These are phyloP conservation scores for Penicillium sp. DNA, from an alignment of 2,329 filamentous ascomycete genomes.

Conservation along the genomic window DNA sequence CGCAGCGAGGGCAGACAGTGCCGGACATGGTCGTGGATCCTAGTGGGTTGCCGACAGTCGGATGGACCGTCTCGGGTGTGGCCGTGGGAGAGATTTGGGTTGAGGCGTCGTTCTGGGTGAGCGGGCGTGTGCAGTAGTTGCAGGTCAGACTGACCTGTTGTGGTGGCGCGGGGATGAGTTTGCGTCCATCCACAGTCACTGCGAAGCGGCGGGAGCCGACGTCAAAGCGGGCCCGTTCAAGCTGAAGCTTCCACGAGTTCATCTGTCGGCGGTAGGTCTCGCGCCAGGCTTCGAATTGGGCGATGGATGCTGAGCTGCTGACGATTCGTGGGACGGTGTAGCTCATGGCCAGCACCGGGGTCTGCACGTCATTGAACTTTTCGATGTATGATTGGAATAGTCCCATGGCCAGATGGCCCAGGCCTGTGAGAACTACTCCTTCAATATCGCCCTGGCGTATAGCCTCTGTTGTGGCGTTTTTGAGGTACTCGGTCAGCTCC, in stretches of 20 bases:
- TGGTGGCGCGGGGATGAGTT: conserved; percentile 47
- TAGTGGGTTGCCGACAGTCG: conserved; percentile 34
- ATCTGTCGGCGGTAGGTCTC: conserved; percentile 57
- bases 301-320: conserved; percentile 48
- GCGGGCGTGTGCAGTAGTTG: conserved; percentile 54
- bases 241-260: conserved; percentile 58
- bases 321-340: conserved; percentile 57
- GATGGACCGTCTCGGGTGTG: conserved; percentile 31
- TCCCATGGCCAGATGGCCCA: conserved; percentile 54
- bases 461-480: conserved; percentile 48
- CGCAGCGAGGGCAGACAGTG: conserved; percentile 57
- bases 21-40: conserved; percentile 40
- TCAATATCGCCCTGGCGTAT: conserved; percentile 55
- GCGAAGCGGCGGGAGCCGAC: conserved; percentile 53
- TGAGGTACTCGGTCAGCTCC: conserved; percentile 50
- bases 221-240: conserved; percentile 56
- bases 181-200: conserved; percentile 47
- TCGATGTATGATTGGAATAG: conserved; percentile 58
- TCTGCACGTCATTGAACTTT: conserved; percentile 58
- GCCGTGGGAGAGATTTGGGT: conserved; percentile 25
- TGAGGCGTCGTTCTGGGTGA: conserved; percentile 45
- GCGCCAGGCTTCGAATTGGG: conserved; percentile 56
- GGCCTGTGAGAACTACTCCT: conserved; percentile 58
- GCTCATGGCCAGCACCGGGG: conserved; percentile 56
- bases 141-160: conserved; percentile 56